phyloP scores from a whole-genome alignment of 169 alveolate species.

The Plasmodium billcollinsi region DNA sequence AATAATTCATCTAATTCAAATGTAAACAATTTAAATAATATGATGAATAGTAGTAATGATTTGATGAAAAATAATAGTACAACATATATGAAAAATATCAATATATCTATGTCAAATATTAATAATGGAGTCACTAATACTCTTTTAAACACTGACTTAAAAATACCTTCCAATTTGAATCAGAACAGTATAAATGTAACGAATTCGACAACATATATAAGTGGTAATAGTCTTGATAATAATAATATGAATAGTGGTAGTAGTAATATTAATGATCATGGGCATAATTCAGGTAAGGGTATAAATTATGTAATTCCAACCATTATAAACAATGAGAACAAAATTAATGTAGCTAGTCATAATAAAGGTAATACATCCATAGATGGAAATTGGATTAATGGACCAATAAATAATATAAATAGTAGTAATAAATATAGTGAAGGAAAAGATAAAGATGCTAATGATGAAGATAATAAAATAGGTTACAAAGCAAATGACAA shows the following conservation, averaged over 20 bases:
- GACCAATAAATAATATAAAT: conserved; percentile 7
- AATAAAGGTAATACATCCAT: conserved; percentile 7
- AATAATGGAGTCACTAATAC: not conserved
- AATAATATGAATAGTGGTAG: not conserved
- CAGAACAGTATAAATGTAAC: not conserved
- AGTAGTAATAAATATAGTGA: conserved; percentile 27
- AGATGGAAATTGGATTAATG: conserved; percentile 8
- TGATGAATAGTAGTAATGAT: conserved; percentile 8
- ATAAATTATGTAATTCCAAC: not conserved
- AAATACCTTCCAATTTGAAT: not conserved
- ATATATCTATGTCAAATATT: not conserved
- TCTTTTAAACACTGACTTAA: no score
- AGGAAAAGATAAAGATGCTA: conserved; percentile 2
- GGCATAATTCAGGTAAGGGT: conserved; percentile 1
- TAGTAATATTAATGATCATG: not conserved
- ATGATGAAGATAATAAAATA: not conserved
- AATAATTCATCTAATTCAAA: conserved; percentile 17
- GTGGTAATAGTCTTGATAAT: not conserved
- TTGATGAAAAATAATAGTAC: not conserved
- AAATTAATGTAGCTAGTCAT: not conserved
- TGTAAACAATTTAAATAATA: not conserved
- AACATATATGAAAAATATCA: conserved; percentile 7
- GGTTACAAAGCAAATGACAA: conserved; percentile 17
- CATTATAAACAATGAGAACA: conserved; percentile 5
- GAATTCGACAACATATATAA: conserved; percentile 2